Percentiles rank a stretch among this genome's conserved stretches.
phyloP scores from a whole-genome alignment of 371 early-diverging fungal genomes.

The Circinella umbellata region DNA sequence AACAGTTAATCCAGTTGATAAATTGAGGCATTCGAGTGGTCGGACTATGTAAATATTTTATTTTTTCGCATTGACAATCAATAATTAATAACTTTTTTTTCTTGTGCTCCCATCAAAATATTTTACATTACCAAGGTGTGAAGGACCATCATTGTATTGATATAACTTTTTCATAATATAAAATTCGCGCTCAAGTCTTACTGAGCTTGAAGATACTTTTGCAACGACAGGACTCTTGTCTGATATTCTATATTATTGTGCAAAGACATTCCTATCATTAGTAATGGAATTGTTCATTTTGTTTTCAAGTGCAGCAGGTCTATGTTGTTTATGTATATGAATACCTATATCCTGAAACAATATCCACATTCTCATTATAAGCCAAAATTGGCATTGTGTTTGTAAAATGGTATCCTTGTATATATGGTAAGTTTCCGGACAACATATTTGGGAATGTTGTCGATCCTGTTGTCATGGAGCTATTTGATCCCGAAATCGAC shows the following conservation, averaged over 20 bases:
- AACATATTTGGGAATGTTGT: too few species aligned
- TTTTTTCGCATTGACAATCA: not conserved
- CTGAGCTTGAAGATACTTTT: constrained; percentile 43
- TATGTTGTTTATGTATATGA: too few species aligned
- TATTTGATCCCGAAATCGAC: too few species aligned
- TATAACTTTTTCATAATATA: constrained; percentile 48
- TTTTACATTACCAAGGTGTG: constrained; percentile 34
- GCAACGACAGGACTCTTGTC: constrained; percentile 44
- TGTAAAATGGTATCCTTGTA: too few species aligned
- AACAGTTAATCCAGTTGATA: constrained; percentile 42
- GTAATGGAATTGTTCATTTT: too few species aligned
- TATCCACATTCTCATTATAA: too few species aligned
- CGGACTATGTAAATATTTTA: constrained; percentile 23
- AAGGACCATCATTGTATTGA: constrained; percentile 38
- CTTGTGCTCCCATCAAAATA: not conserved
- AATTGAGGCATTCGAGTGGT: constrained; percentile 42
- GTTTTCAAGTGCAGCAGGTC: too few species aligned
- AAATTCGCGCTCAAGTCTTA: constrained; percentile 48
- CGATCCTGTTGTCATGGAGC: too few species aligned
- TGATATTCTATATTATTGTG: constrained; percentile 26
- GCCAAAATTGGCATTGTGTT: too few species aligned
- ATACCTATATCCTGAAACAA: too few species aligned
- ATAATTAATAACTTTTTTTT: not conserved
- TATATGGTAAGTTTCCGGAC: too few species aligned
- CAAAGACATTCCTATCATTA: too few species aligned